phyloP scores from a whole-genome alignment of 2,329 filamentous ascomycete genomes.

The Dothideomycetes sp. region DNA sequence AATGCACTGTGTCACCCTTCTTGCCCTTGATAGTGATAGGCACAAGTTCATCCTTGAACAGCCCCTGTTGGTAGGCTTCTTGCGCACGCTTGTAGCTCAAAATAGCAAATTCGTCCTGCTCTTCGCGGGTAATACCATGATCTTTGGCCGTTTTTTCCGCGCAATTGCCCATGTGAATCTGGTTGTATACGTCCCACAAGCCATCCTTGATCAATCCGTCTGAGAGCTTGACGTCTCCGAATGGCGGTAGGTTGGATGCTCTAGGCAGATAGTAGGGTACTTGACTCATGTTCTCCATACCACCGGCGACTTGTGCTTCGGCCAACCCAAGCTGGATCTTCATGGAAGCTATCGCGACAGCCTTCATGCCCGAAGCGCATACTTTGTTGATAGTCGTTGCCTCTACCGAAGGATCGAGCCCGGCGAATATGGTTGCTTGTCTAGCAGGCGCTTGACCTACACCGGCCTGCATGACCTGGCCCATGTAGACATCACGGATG shows the following conservation, averaged over 20 bases:
- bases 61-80: constrained; percentile 71
- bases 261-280: constrained; percentile 86
- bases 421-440: constrained; percentile 82
- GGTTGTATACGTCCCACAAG: constrained; percentile 89
- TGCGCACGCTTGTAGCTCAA: constrained; percentile 83
- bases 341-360: constrained; percentile 80
- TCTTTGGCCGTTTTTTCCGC: constrained; percentile 92
- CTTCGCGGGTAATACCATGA: constrained; percentile 66
- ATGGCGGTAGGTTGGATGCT: constrained; percentile 70
- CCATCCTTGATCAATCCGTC: constrained; percentile 93
- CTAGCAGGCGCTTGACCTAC: constrained; percentile 86
- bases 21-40: constrained; percentile 75
- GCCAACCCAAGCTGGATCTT: constrained; percentile 88
- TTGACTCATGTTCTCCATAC: constrained; percentile 96
- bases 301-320: constrained; percentile 82
- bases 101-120: constrained; percentile 87
- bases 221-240: constrained; percentile 79
- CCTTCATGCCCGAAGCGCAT: constrained; percentile 89
- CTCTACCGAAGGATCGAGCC: constrained; percentile 51
- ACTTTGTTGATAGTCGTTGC: constrained; percentile 96
- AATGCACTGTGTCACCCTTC: constrained; percentile 73
- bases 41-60: constrained; percentile 82
- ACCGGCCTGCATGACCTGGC: constrained; percentile 77
- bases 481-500: constrained; percentile 94
- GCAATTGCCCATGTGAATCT: constrained; percentile 97